A percentile compares a stretch with the other conserved stretches of the same genome.
Evolutionary conservation across 495 filamentous ascomycete genomes (phyloP).

Genomic region (Aspergillus steynii): DNA sequence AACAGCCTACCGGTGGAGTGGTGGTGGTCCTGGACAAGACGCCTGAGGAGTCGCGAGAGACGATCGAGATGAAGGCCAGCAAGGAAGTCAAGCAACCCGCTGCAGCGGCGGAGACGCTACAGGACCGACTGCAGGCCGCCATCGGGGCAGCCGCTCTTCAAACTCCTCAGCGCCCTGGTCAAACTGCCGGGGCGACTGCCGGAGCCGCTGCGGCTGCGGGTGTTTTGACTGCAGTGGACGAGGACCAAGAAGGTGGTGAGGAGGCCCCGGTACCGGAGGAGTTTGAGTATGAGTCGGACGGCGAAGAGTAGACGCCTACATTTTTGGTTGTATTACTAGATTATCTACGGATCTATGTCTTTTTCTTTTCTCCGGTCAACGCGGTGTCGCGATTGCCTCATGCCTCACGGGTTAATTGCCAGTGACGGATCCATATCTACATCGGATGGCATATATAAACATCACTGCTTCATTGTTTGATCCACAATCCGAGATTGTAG

Average conservation of each 20-base stretch:
- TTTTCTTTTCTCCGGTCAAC: conserved; percentile 6
- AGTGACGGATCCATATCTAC: conserved; percentile 1
- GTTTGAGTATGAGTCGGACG: conserved; percentile 84
- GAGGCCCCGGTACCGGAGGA: conserved; percentile 78
- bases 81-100: conserved; percentile 71
- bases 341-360: conserved; percentile 34
- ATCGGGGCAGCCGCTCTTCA: conserved; percentile 38
- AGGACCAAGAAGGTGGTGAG: conserved; percentile 79
- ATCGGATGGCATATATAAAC: not conserved
- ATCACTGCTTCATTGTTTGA: not conserved
- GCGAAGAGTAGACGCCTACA: conserved; percentile 54
- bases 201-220: conserved; percentile 76
- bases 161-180: conserved; percentile 40
- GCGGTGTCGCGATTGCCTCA: not conserved
- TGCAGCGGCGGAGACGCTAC: conserved; percentile 43
- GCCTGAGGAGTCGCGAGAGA: conserved; percentile 71
- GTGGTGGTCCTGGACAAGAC: conserved; percentile 86
- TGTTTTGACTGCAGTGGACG: conserved; percentile 79
- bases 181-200: conserved; percentile 26
- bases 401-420: not conserved
- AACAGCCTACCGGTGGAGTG: conserved; percentile 88
- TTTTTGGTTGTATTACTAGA: conserved; percentile 50
- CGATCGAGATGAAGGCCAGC: conserved; percentile 84
- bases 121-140: conserved; percentile 44
- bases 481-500: not conserved